Base-by-base conservation (phyloP, 805 yeast genomes). In the Metschnikowia reukaufii region DNA sequence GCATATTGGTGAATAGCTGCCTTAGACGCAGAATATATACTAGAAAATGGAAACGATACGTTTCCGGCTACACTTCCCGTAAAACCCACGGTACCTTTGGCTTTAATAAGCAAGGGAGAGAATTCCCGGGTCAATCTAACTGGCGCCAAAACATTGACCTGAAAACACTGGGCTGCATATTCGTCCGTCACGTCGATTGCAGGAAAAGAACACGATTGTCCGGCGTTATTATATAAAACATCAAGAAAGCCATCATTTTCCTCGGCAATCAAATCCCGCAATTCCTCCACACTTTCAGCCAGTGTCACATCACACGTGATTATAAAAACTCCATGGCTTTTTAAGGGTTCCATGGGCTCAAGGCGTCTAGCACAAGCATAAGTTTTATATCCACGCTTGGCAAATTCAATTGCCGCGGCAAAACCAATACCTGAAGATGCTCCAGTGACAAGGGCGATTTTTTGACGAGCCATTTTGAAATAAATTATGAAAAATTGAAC, bases 1-100 rank as follows among this genome's bases (percentile, higher is more conserved):
- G 88, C 86, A 58, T 82, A 87, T 54, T 79, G 83, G 54, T 85
- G 88, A 47, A 87, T 80, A 0, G 92, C 91, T 5, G 91, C 88
- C 58, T 87, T 87, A 1, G 85, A 63, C 1, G 91, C 74, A 27
- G 83, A 76, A 59, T 87, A 87, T 25, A 82, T 69, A 12, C 84
- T 72, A 0, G 84, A 80, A 62, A 82, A 86, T 20, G 95, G 95
- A 67, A 86, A 81, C 2, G 88, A 82, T 10, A 76, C 65, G 13
- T 79, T 45, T 0, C 88, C 94, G 13, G 85, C 77, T 2, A 83
- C 62, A 3, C 91, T 84, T 1, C 94, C 94, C 0, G 94, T 86
- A 64, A 84, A 85, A 0, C 83, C 81, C 48, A 87, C 77, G 0
- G 81, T 77, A 3, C 92, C 94, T 55, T 82, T 73, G 1, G 86